Evolutionary conservation across 1,284 basidiomycete species (phyloP), one percentile per base, ranked within the genome.

Genomic region (Athelia psychrophila): DNA sequence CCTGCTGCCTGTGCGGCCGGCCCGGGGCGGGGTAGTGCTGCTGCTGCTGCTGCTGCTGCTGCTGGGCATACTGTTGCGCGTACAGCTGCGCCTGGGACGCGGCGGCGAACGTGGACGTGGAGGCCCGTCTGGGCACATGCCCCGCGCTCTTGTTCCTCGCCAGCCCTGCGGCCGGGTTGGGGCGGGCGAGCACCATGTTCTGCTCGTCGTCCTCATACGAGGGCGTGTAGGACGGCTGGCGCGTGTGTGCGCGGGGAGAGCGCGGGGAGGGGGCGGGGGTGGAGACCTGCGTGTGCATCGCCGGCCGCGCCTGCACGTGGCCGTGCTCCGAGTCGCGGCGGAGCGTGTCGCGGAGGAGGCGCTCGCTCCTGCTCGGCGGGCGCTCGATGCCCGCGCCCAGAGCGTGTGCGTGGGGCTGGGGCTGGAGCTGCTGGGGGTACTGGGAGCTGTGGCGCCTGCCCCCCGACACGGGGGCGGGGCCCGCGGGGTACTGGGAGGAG

Each of bases 321-420:
- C 6, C 38, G 8, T 42, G 22, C 38, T 8, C 8, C n/a, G 5
- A 5, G 19, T 23, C 44, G 25, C 44, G 44, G n/a, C 15, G 15
- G 8, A 46, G 44, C 23, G 44, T 46, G 24, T 23, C 19, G 44
- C 44, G 44, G 44, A 46, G 44, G 44, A 46, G 44, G 16, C 25
- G 44, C 24, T 46, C 44, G 19, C 20, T 23, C 5, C 44, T 8
- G 44, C 22, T 24, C 24, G 44, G 44, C 6, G 44, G 44, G 44
- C 44, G 44, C 22, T 22, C n/a, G 38, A 46, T 23, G 8, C 8
- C 38, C 8, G 6, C 38, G 22, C n/a, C 44, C 10, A 9, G 10
- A 8, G 19, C 44, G n/a, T n/a, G 18, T 18, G 33, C 18, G 33
- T 12, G 33, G n/a, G n/a, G n/a, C n/a, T n/a, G n/a, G n/a, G n/a